Percentiles rank a stretch among this genome's conserved stretches.
phyloP scores from a whole-genome alignment of 345 rosid genomes.

The Lumnitzera racemosa region DNA sequence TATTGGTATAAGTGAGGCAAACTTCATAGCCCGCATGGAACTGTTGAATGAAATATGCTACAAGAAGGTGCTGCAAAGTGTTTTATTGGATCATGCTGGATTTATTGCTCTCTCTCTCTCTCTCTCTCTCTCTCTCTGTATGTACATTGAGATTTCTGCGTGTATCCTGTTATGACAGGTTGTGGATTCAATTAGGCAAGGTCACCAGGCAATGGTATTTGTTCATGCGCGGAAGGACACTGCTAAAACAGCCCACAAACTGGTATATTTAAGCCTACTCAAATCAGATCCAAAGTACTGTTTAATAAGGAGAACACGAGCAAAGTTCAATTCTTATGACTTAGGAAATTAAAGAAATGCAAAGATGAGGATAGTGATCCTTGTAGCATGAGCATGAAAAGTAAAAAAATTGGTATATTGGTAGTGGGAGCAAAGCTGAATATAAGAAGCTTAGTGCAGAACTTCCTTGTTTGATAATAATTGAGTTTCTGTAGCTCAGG shows the following conservation, averaged over 20 bases:
- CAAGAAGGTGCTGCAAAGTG: slow-evolving; percentile 47
- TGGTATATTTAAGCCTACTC: slow-evolving; percentile 36
- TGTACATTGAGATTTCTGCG: not conserved
- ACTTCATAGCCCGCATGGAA: slow-evolving; percentile 73
- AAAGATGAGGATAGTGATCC: too few species aligned
- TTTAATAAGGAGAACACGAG: too few species aligned
- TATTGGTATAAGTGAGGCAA: slow-evolving; percentile 91
- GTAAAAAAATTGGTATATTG: too few species aligned
- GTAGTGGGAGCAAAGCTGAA: too few species aligned
- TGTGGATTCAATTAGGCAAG: slow-evolving; percentile 79
- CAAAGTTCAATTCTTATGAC: too few species aligned
- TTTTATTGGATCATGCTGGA: not conserved
- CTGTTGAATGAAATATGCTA: slow-evolving; percentile 90
- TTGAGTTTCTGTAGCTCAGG: too few species aligned
- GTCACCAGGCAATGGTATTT: slow-evolving; percentile 95
- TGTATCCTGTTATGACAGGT: slow-evolving; percentile 35
- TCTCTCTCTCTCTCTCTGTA: not conserved
- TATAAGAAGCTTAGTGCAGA: too few species aligned
- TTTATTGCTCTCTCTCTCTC: not conserved
- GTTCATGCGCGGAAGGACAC: slow-evolving; percentile 98
- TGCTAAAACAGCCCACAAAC: slow-evolving; percentile 82
- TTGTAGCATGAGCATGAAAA: too few species aligned
- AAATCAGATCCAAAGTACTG: too few species aligned
- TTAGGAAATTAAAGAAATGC: too few species aligned
- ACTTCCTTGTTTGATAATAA: too few species aligned